phyloP scores from a whole-genome alignment of 306 rosid genomes.

The Prunus campanulata region DNA sequence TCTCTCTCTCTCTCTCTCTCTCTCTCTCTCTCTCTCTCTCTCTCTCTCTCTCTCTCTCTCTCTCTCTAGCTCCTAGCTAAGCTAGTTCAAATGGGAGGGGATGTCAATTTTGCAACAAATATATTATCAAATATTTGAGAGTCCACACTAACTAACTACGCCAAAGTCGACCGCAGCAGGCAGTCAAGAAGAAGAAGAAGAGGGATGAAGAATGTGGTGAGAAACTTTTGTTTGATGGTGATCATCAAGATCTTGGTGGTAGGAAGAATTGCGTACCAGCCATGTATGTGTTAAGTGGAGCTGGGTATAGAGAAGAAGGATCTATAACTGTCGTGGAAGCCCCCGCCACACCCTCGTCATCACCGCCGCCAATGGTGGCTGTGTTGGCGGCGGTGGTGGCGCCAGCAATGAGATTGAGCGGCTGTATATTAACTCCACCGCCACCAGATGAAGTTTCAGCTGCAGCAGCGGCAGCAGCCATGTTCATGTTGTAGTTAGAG shows the following conservation, averaged over 20 bases:
- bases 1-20: not conserved
- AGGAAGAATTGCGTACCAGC: constrained; percentile 99
- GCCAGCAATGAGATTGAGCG: constrained; percentile 45
- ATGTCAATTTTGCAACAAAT: constrained; percentile 2
- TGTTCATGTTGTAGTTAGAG: constrained; percentile 22
- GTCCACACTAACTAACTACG: not conserved
- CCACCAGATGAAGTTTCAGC: constrained; percentile 56
- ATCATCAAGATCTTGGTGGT: constrained; percentile 84
- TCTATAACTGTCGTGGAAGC: constrained; percentile 41
- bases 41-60: not conserved
- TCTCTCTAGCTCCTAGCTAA: not conserved
- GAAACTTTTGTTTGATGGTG: not conserved
- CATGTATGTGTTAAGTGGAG: constrained; percentile 75
- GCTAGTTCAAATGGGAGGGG: constrained; percentile 12
- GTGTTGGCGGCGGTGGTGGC: constrained; percentile 6
- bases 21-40: not conserved
- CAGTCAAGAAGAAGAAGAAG: constrained; percentile 9
- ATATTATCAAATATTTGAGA: constrained; percentile 1
- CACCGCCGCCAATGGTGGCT: constrained; percentile 9
- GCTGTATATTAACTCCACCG: constrained; percentile 39
- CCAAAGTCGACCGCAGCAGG: not conserved
- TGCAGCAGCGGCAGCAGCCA: constrained; percentile 10
- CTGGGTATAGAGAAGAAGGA: constrained; percentile 61
- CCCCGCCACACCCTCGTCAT: constrained; percentile 24
- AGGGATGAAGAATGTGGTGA: constrained; percentile 1